A percentile compares a stretch with the other conserved stretches of the same genome.
These are phyloP conservation scores for Trametes sanguinea DNA, from an alignment of 768 basidiomycete genomes.

Conservation along the genomic window DNA sequence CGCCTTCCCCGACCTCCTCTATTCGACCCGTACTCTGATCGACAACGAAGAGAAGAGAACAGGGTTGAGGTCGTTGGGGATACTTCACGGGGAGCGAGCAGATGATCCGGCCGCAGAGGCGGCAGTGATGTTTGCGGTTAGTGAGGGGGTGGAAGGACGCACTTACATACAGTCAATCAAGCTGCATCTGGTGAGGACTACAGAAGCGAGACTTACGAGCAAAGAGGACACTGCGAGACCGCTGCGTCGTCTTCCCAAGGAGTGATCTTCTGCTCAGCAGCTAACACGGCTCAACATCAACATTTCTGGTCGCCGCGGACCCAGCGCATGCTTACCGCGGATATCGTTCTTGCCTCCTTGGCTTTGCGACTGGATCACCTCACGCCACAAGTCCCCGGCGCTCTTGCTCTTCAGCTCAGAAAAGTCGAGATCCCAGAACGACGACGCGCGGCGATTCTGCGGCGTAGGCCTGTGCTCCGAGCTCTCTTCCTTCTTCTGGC, in stretches of 20 bases:
- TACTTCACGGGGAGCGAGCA: conserved; percentile 84
- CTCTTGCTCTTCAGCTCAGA: conserved; percentile 58
- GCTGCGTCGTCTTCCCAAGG: conserved; percentile 89
- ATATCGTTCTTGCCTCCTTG: conserved; percentile 60
- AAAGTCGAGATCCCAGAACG: conserved; percentile 73
- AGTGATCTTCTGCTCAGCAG: conserved; percentile 88
- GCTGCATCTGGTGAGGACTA: not conserved
- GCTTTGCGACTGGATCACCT: conserved; percentile 49
- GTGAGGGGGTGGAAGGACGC: conserved; percentile 85
- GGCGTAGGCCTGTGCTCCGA: conserved; percentile 20
- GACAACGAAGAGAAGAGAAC: conserved; percentile 85
- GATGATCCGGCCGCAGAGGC: conserved; percentile 88
- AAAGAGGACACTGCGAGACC: conserved; percentile 82
- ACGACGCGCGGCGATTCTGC: conserved; percentile 52
- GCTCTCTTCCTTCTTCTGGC: conserved; percentile 17
- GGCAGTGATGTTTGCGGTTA: conserved; percentile 95
- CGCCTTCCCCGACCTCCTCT: conserved; percentile 82
- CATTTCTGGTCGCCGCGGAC: not conserved
- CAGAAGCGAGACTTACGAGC: conserved; percentile 53
- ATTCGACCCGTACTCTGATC: conserved; percentile 75
- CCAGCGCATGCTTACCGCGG: conserved; percentile 51
- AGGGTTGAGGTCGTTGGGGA: conserved; percentile 64
- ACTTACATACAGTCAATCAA: conserved; percentile 32
- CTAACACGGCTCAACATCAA: conserved; percentile 34
- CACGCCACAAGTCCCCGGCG: conserved; percentile 70